Conservation (phyloP, 2,329 filamentous ascomycete genomes). For the Colletotrichum abscissum region DNA sequence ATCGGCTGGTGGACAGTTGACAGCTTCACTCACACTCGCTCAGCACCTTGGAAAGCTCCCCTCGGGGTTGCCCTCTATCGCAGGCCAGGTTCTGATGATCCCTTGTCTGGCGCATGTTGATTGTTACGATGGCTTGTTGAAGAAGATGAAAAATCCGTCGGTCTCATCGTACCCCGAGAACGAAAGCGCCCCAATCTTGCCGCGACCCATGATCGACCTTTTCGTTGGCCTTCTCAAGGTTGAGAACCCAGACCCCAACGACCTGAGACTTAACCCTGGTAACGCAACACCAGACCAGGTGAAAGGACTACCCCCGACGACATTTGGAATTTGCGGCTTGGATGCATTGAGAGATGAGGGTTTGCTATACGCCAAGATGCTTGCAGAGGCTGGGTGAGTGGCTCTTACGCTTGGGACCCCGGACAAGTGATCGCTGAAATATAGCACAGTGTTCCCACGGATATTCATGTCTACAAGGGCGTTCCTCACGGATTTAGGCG, state of each 20-base stretch:
- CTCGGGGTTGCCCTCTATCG: constrained; percentile 45
- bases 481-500: constrained; percentile 62
- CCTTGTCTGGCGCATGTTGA: constrained; percentile 52
- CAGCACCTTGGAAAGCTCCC: constrained; percentile 46
- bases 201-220: constrained; percentile 48
- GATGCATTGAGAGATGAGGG: constrained; percentile 63
- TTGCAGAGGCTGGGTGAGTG: constrained; percentile 56
- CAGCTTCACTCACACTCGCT: constrained; percentile 52
- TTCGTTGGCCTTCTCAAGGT: constrained; percentile 45
- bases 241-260: constrained; percentile 39
- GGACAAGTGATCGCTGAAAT: neutral
- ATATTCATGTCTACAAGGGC: constrained; percentile 60
- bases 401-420: neutral
- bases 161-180: constrained; percentile 58
- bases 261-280: constrained; percentile 54
- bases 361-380: constrained; percentile 55
- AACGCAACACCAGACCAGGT: constrained; percentile 47
- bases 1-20: constrained; percentile 58
- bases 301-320: constrained; percentile 54
- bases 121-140: constrained; percentile 44
- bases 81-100: constrained; percentile 64
- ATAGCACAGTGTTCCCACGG: constrained; percentile 55
- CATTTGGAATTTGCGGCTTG: constrained; percentile 56
- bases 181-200: constrained; percentile 60
- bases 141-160: constrained; percentile 48